Conservation (phyloP, 2,329 filamentous ascomycete species). For the Ilyonectria destructans region DNA sequence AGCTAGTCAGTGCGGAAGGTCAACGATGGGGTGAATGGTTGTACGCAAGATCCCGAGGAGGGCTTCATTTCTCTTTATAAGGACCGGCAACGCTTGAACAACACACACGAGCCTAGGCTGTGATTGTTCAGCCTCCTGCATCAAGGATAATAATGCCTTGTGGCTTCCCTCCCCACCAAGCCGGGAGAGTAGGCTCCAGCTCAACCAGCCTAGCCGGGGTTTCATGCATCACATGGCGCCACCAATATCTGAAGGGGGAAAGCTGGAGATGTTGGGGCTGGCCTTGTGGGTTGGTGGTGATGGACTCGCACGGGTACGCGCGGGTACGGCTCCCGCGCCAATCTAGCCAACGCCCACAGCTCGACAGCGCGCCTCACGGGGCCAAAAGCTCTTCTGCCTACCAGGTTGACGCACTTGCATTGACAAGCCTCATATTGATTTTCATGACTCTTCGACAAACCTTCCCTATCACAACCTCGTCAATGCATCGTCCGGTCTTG, state of each 20-base stretch:
- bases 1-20: conserved; percentile 1
- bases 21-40: conserved; percentile 6
- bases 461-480: not conserved
- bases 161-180: conserved; percentile 16
- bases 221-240: conserved; percentile 38
- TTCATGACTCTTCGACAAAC: not conserved
- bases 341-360: conserved; percentile 23
- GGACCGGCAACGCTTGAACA: not conserved
- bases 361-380: conserved; percentile 14
- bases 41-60: conserved; percentile 1
- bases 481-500: not conserved
- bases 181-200: conserved; percentile 24
- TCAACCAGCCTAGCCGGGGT: conserved; percentile 40
- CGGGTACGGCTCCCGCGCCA: conserved; percentile 37
- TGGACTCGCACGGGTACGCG: conserved; percentile 33
- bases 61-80: conserved; percentile 38
- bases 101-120: conserved; percentile 3
- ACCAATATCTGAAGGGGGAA: conserved; percentile 38
- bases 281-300: conserved; percentile 32
- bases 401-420: conserved; percentile 6
- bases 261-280: conserved; percentile 22
- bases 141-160: conserved; percentile 18
- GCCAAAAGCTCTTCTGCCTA: not conserved
- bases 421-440: not conserved
- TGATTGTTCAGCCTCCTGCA: not conserved